Evolutionary conservation across 2,329 filamentous ascomycete species (phyloP).

Genomic region (Plenodomus tracheiphilus): DNA sequence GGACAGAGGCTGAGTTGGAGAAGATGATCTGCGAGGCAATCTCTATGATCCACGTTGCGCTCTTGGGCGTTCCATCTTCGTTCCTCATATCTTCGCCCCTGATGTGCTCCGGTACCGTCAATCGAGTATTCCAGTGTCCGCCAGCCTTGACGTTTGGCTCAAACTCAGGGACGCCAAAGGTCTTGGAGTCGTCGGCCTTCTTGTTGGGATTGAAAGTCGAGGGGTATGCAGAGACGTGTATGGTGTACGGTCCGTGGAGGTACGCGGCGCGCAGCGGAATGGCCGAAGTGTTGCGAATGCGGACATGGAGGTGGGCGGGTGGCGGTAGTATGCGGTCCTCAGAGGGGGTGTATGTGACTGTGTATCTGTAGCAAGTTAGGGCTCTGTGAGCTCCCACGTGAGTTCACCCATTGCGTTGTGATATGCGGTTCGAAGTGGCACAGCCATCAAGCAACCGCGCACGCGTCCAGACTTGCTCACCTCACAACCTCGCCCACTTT

Average conservation of each 20-base stretch:
- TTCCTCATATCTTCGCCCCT: constrained; percentile 48
- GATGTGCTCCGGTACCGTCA: constrained; percentile 79
- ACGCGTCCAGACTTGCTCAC: constrained; percentile 13
- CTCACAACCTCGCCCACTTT: constrained; percentile 94
- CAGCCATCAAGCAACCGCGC: background rate
- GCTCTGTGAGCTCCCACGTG: background rate
- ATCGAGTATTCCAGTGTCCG: constrained; percentile 78
- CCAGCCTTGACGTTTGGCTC: constrained; percentile 97
- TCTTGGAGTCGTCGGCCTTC: constrained; percentile 70
- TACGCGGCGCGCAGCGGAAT: constrained; percentile 93
- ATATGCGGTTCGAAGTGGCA: background rate
- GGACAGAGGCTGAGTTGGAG: constrained; percentile 82
- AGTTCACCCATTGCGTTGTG: background rate
- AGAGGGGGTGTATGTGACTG: constrained; percentile 87
- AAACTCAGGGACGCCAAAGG: constrained; percentile 82
- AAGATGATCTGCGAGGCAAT: constrained; percentile 93
- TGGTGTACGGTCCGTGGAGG: constrained; percentile 91
- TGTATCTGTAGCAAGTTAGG: constrained; percentile 57
- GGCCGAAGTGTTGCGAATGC: constrained; percentile 88
- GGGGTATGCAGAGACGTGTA: constrained; percentile 85
- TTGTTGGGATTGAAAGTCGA: constrained; percentile 80
- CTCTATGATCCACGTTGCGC: constrained; percentile 86
- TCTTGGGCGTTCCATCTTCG: constrained; percentile 49
- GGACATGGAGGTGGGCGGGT: constrained; percentile 77
- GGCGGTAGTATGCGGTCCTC: constrained; percentile 88